phyloP scores from a whole-genome alignment of 805 yeast species.

The Wickerhamiella shivajii region DNA sequence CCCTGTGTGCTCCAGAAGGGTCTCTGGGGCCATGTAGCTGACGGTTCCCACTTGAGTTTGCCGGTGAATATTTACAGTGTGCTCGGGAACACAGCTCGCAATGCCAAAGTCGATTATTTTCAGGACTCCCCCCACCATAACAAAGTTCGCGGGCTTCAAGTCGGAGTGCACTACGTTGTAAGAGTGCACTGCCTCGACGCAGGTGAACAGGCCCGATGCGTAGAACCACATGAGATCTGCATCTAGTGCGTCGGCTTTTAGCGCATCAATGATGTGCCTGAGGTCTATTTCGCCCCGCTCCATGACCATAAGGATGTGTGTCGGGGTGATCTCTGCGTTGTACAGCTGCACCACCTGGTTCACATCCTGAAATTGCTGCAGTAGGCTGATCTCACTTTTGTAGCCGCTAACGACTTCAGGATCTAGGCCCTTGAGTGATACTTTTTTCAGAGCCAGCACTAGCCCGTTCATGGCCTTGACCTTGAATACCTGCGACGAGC shows the following conservation, averaged over 20 bases:
- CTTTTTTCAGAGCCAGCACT: slow-evolving; percentile 67
- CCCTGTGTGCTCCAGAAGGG: slow-evolving; percentile 44
- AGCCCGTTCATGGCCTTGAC: slow-evolving; percentile 44
- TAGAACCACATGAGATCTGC: slow-evolving; percentile 65
- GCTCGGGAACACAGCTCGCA: slow-evolving; percentile 80
- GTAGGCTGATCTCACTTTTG: slow-evolving; percentile 76
- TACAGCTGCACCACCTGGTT: slow-evolving; percentile 62
- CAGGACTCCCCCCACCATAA: slow-evolving; percentile 55
- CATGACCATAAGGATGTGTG: slow-evolving; percentile 62
- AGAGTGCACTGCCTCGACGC: slow-evolving; percentile 78
- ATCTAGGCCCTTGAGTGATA: slow-evolving; percentile 62
- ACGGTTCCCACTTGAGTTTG: slow-evolving; percentile 91
- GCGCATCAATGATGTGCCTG: slow-evolving; percentile 58
- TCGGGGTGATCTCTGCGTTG: slow-evolving; percentile 54
- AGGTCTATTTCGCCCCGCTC: slow-evolving; percentile 89
- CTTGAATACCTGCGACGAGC: slow-evolving; percentile 80
- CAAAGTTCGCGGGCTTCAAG: slow-evolving; percentile 43
- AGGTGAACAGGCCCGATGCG: slow-evolving; percentile 59
- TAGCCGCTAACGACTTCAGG: slow-evolving; percentile 59
- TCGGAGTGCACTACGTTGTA: slow-evolving; percentile 79
- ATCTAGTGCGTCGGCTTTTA: slow-evolving; percentile 41
- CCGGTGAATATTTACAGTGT: slow-evolving; percentile 74
- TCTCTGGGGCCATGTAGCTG: slow-evolving; percentile 95
- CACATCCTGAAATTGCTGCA: slow-evolving; percentile 42
- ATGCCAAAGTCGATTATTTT: slow-evolving; percentile 85